Conservation (phyloP, 2,329 filamentous ascomycete genomes). For the Diplodia mutila region DNA sequence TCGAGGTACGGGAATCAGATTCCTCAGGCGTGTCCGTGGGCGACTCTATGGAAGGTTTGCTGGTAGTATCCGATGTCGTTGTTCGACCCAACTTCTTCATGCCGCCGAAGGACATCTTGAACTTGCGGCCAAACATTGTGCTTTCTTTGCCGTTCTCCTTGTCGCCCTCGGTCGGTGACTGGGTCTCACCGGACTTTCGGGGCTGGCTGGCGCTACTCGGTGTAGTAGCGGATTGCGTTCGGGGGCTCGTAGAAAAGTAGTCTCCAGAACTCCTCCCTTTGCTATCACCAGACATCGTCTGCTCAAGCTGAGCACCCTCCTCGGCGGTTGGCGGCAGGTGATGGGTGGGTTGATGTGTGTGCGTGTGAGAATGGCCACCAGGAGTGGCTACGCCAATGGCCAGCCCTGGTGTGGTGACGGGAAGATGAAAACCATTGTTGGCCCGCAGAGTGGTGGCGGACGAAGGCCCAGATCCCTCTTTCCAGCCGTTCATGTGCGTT, state of each 20-base stretch:
- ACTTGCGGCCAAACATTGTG: constrained; percentile 79
- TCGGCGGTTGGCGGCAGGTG: constrained; percentile 46
- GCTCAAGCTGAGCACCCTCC: constrained; percentile 55
- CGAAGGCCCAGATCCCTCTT: constrained; percentile 45
- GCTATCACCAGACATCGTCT: constrained; percentile 59
- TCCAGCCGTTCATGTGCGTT: constrained; percentile 51
- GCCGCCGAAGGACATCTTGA: constrained; percentile 71
- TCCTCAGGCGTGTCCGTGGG: constrained; percentile 69
- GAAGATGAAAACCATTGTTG: constrained; percentile 61
- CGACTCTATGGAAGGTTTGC: constrained; percentile 5
- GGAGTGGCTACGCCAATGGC: constrained; percentile 79
- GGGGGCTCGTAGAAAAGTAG: constrained; percentile 71
- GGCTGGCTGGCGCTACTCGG: constrained; percentile 34
- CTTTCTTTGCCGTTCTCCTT: constrained; percentile 54
- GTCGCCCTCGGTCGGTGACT: constrained; percentile 48
- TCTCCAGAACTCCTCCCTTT: constrained; percentile 66
- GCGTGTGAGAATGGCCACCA: constrained; percentile 41
- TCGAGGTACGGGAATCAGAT: constrained; percentile 62
- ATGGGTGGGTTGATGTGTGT: constrained; percentile 34
- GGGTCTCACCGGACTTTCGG: constrained; percentile 32
- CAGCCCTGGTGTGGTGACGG: constrained; percentile 73
- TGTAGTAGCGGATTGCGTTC: constrained; percentile 48
- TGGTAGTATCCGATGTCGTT: constrained; percentile 56
- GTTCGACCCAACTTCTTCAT: constrained; percentile 81
- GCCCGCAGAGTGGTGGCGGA: constrained; percentile 60